These are phyloP conservation scores for Paraglomus occultum DNA, from an alignment of 192 early-diverging fungal genomes.

Conservation along the genomic window DNA sequence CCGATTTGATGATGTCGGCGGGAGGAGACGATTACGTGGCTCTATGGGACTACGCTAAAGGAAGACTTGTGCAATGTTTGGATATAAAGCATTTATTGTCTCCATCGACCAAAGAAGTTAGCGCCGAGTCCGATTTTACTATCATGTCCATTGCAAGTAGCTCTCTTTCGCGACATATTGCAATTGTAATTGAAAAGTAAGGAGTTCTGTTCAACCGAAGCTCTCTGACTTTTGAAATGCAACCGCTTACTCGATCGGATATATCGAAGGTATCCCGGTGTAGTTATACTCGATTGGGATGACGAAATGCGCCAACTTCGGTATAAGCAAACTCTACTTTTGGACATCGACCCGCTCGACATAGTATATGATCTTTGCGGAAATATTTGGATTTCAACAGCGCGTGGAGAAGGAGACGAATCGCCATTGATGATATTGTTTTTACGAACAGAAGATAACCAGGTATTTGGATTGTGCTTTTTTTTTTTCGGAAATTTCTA, in stretches of 20 bases:
- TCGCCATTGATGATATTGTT: constrained; percentile 26
- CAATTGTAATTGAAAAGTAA: constrained; percentile 48
- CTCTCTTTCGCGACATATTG: constrained; percentile 39
- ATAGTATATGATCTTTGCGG: constrained; percentile 46
- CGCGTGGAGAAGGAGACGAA: constrained; percentile 4
- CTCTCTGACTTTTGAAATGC: neutral
- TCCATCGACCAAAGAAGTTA: constrained; percentile 32
- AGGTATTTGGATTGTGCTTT: constrained; percentile 25
- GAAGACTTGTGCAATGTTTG: constrained; percentile 66
- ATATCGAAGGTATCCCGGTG: constrained; percentile 35
- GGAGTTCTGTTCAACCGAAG: neutral
- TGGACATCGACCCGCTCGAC: constrained; percentile 36
- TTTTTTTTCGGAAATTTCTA: neutral
- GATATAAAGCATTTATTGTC: constrained; percentile 47
- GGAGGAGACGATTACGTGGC: constrained; percentile 81
- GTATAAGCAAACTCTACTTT: constrained; percentile 32
- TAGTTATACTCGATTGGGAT: constrained; percentile 41
- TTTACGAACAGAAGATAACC: constrained; percentile 30
- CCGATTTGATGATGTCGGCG: constrained; percentile 66
- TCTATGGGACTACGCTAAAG: constrained; percentile 70
- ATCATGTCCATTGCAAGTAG: constrained; percentile 42
- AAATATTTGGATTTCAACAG: constrained; percentile 48
- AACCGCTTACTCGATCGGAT: neutral
- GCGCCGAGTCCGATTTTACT: constrained; percentile 35
- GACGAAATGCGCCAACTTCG: constrained; percentile 33